Conservation (phyloP, 2,329 filamentous ascomycete genomes). For the Fusarium floridanum region DNA sequence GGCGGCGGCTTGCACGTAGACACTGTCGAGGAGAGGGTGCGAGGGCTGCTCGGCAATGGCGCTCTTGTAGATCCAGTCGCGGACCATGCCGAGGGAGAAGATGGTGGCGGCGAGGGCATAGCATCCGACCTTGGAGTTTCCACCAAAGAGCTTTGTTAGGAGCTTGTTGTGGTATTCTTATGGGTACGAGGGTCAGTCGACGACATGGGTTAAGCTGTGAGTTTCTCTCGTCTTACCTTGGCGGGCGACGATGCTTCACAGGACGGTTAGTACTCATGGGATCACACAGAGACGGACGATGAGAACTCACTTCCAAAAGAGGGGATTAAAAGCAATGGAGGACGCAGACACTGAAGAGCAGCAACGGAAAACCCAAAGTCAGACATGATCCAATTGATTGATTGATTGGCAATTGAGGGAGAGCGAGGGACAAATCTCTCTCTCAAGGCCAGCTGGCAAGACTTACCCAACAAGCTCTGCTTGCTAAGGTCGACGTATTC, state of each 20-base stretch:
- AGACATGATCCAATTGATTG: slow-evolving; percentile 20
- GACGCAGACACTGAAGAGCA: slow-evolving; percentile 78
- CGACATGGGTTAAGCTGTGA: slow-evolving; percentile 6
- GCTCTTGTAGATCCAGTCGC: slow-evolving; percentile 88
- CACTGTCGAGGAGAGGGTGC: slow-evolving; percentile 77
- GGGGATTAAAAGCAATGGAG: slow-evolving; percentile 93
- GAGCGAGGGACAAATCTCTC: not conserved
- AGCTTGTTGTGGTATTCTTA: slow-evolving; percentile 91
- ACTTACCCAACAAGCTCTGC: slow-evolving; percentile 74
- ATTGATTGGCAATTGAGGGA: slow-evolving; percentile 5
- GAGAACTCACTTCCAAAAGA: slow-evolving; percentile 96
- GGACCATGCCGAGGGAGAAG: slow-evolving; percentile 90
- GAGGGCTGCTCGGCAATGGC: slow-evolving; percentile 82
- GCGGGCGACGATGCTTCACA: slow-evolving; percentile 81
- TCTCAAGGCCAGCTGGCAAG: slow-evolving; percentile 11
- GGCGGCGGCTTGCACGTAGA: slow-evolving; percentile 72
- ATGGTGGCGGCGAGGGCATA: slow-evolving; percentile 91
- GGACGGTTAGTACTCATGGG: slow-evolving; percentile 49
- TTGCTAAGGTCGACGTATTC: slow-evolving; percentile 78
- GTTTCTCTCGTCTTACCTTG: slow-evolving; percentile 68
- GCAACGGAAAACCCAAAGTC: slow-evolving; percentile 19
- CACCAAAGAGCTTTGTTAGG: slow-evolving; percentile 87
- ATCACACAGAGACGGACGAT: slow-evolving; percentile 16
- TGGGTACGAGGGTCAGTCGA: slow-evolving; percentile 30
- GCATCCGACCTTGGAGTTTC: slow-evolving; percentile 83